Base-by-base conservation (phyloP, 2,329 filamentous ascomycete genomes). In the Aspergillus flavus region DNA sequence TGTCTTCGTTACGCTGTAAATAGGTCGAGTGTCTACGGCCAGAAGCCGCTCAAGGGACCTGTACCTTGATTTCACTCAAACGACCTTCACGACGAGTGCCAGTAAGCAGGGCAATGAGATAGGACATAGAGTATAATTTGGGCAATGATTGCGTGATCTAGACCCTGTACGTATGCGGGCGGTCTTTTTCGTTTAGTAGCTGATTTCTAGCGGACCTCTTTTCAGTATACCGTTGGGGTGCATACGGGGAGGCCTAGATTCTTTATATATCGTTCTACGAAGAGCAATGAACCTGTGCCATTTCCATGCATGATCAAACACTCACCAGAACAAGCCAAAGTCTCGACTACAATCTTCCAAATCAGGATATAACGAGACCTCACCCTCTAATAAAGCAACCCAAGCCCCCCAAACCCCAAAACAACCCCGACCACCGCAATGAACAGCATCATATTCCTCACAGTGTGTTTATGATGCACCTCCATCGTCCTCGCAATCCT, bases 21-120 rank as follows among this genome's bases (percentile, higher is more conserved):
- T 30, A 68, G 66, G 3, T 58, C 68, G 19, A 62, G 63, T 7
- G 68, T 69, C 32, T 67, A 66, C 34, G 68, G 65, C 2, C 68
- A 66, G 41, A 69, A 69, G 43, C 66, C 66, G 19, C 50, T 55
- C 21, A 39, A 55, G n/a, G 52, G 14, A 5, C 32, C 3, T 7
- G 30, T 23, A 12, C 19, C 30, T 39, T 10, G 46, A 48, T 23
- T 6, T 26, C 11, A 3, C 12, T 14, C 3, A 26, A 48, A 46
- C 21, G 16, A 48, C 16, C 21, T 7, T 28, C 23, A 14, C 21
- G 12, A 48, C 11, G 43, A 45, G 43, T 26, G 23, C 3, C 21
- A 23, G 11, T 26, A 28, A 9, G 21, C 45, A 48, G 12, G 21
- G 7, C 3, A 30, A 16, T 50, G 23, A 50, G 14, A 11, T 30